A percentile compares a stretch with the other conserved stretches of the same genome.
Evolutionary conservation across 805 yeast genomes (phyloP).

Genomic region (Wickerhamiella vanderwaltii): DNA sequence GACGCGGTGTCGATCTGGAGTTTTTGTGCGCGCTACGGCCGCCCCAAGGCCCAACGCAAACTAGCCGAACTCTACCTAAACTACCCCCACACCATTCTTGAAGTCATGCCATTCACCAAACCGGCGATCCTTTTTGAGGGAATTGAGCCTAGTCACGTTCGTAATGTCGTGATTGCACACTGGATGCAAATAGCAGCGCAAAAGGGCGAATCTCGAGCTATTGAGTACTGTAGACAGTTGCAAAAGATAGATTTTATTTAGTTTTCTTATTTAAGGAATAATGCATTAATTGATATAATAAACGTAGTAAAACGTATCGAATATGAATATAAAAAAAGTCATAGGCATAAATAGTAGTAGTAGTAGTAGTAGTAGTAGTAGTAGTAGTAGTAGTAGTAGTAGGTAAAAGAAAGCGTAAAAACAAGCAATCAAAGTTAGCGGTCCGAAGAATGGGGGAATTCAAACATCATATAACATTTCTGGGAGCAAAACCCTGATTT

Average conservation of each 20-base stretch:
- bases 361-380: too few relatives aligned
- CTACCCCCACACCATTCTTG: conserved; percentile 18
- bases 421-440: too few relatives aligned
- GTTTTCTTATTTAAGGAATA: too few relatives aligned
- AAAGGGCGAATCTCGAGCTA: conserved; percentile 13
- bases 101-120: conserved; percentile 19
- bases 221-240: conserved; percentile 9
- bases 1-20: conserved; percentile 23
- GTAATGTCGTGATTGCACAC: conserved; percentile 20
- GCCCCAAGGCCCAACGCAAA: conserved; percentile 19
- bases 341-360: conserved; percentile 1
- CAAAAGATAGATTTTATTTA: conserved; percentile 11
- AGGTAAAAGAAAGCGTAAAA: too few relatives aligned
- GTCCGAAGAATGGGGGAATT: conserved; percentile 6
- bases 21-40: conserved; percentile 22
- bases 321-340: too few relatives aligned
- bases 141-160: conserved; percentile 13
- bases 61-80: conserved; percentile 21
- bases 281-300: too few relatives aligned
- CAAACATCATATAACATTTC: neutral
- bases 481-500: conserved; percentile 5
- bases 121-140: conserved; percentile 19
- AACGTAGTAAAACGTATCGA: too few relatives aligned
- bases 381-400: too few relatives aligned
- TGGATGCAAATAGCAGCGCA: conserved; percentile 20